Percentiles rank a stretch among this genome's conserved stretches.
These are phyloP conservation scores for Cyberlindnera mrakii DNA, from an alignment of 805 yeast genomes.

Conservation along the genomic window DNA sequence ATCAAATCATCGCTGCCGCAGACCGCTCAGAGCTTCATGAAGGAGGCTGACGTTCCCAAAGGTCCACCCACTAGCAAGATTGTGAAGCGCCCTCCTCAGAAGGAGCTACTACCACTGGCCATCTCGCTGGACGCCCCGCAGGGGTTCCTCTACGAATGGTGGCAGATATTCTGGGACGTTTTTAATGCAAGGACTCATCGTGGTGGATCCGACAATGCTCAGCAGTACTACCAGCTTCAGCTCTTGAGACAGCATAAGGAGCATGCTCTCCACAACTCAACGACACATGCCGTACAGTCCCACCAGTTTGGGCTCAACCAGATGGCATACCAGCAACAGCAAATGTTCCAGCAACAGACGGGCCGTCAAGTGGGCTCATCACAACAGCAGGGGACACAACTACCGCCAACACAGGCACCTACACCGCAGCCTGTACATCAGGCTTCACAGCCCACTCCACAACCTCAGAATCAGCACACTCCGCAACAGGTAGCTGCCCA, in stretches of 20 bases:
- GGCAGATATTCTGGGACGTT: conserved; percentile 94
- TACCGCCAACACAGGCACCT: conserved; percentile 14
- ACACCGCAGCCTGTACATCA: conserved; percentile 9
- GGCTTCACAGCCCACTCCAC: conserved; percentile 3
- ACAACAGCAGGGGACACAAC: conserved; percentile 19
- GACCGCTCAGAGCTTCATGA: conserved; percentile 68
- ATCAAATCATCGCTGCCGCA: conserved; percentile 64
- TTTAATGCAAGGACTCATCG: conserved; percentile 73
- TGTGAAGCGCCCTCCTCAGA: conserved; percentile 21
- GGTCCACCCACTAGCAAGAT: conserved; percentile 16
- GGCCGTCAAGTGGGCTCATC: neutral
- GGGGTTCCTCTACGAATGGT: conserved; percentile 89
- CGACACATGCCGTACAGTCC: conserved; percentile 36
- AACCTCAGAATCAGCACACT: conserved; percentile 3
- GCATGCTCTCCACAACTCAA: conserved; percentile 40
- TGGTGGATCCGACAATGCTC: conserved; percentile 57
- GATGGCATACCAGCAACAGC: conserved; percentile 1
- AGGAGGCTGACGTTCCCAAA: conserved; percentile 62
- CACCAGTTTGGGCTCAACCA: conserved; percentile 4
- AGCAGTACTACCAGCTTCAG: conserved; percentile 65
- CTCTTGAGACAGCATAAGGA: conserved; percentile 54
- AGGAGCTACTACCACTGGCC: conserved; percentile 42
- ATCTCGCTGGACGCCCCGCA: conserved; percentile 77
- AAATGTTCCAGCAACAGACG: conserved; percentile 5
- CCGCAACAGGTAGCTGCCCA: conserved; percentile 1